Base-by-base conservation (phyloP, 495 filamentous ascomycete genomes). In the Barbatosphaeria neglecta region DNA sequence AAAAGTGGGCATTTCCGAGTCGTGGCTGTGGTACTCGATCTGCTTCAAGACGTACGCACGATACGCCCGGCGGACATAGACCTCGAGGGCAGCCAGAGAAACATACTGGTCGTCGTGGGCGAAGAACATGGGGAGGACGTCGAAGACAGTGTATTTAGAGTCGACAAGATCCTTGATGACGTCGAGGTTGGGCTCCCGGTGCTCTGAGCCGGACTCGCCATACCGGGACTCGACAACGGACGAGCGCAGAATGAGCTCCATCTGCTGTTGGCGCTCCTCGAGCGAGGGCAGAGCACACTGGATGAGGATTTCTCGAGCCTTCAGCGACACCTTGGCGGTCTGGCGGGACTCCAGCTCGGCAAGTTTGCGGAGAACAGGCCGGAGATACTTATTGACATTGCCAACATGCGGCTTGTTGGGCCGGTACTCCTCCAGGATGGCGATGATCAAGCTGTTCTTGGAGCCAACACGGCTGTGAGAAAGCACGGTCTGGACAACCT, bases 231-330 rank as follows among this genome's bases (percentile, higher is more conserved):
- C 88, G 6, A 96, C 80, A n/a, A 98, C 92, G 2, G 93, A 90
- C 27, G 92, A 94, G 33, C 90, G 87, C 25, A 98, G 76, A 55
- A 98, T 98, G 65, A 96, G 90, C 69, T 97, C 93, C 92, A 98
- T 96, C 68, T 98, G 92, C 27, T 83, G 78, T 6, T 86, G 82
- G 52, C 92, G 78, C 74, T 98, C 92, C 62, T 97, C 92, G 19
- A 98, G 74, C 5, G 93, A 97, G 0, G 92, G 92, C 59, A 98
- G 75, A 25, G 92, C 90, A 53, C 87, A 96, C 67, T 97, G 92
- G 48, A 98, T 98, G 41, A 97, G 77, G 23, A 97, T 82, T 64
- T 98, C 92, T 54, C 92, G 85, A 27, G 92, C 90, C 73, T 97
- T 97, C 55, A 97, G 77, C 0, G 90, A 85, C 27, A 98, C 90